Base-by-base conservation (phyloP, 2,329 filamentous ascomycete genomes). In the Talaromyces albobiverticillius region DNA sequence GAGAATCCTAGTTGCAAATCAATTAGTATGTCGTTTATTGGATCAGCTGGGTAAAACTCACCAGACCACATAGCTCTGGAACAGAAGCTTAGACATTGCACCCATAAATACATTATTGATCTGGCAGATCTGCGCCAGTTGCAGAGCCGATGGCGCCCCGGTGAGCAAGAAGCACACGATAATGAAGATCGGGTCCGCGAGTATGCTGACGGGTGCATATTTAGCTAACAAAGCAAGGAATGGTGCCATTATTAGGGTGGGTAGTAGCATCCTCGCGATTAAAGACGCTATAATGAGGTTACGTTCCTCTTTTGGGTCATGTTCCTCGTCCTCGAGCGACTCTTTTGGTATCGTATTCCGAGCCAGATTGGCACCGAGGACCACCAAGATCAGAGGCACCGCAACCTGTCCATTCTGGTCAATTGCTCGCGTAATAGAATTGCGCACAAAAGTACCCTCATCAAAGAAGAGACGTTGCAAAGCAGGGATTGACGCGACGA, bases 11-110 rank as follows among this genome's bases (percentile, higher is more conserved):
- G 0, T 36, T 13, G n/a, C 4, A 60, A 29, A 51, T 31, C 10
- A 38, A 40, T 46, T 14, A 48, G 59, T 73, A 16, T 16, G 9
- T 26, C 7, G 38, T 23, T 32, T 3, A 13, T 4, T 40, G 9
- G 9, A 40, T 40, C 36, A 13, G n/a, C 16, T 9, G 18, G 6
- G 18, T 11, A 18, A 13, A 20, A 79, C 85, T 74, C 77, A 90
- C 90, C 91, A 96, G 59, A 96, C 86, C 56, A 99, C 90, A 68
- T 95, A 95, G 75, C 93, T 96, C 77, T 96, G 93, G 78, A 97
- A 96, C 48, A 97, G 76, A 54, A 99, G 81, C 70, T 85, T 89
- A 58, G 89, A 89, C 92, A 99, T 97, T 46, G 94, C 90, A 16
- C 87, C 85, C 78, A 97, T 93, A 71, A 90, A 99, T 9, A 99